phyloP scores from a whole-genome alignment of 257 asterid species.

The Paulownia fortunei region DNA sequence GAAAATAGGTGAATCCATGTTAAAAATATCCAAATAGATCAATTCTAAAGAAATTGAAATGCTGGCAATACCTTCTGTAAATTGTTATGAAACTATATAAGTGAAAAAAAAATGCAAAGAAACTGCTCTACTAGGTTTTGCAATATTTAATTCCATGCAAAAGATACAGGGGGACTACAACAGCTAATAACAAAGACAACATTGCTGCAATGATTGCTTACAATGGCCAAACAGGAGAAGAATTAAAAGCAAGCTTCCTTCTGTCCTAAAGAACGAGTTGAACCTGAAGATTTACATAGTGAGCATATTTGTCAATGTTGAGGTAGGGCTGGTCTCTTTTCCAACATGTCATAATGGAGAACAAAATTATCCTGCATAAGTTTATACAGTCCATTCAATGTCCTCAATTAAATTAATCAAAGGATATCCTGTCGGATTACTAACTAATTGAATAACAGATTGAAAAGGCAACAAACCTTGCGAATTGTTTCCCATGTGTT shows the following conservation, averaged over 20 bases:
- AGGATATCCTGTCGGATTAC: background rate
- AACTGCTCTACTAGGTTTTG: conserved; percentile 15
- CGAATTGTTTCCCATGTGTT: conserved; percentile 97
- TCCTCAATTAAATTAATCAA: background rate
- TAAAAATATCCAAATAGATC: conserved; percentile 10
- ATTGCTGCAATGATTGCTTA: conserved; percentile 46
- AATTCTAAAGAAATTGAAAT: conserved; percentile 1
- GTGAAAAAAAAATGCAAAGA: background rate
- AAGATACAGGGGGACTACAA: conserved; percentile 36
- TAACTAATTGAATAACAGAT: background rate
- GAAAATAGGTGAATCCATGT: background rate
- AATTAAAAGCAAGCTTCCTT: conserved; percentile 40
- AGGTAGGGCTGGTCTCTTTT: conserved; percentile 81
- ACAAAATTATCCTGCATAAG: conserved; percentile 92
- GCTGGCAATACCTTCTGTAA: conserved; percentile 7
- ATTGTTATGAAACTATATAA: conserved; percentile 1
- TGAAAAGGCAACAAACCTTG: conserved; percentile 59
- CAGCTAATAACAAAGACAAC: conserved; percentile 36
- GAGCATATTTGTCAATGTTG: conserved; percentile 58
- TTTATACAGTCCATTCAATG: conserved; percentile 9
- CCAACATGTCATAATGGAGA: conserved; percentile 84
- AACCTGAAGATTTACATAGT: conserved; percentile 53
- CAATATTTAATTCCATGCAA: conserved; percentile 33
- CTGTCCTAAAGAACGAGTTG: conserved; percentile 42
- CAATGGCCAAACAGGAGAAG: conserved; percentile 33